These are phyloP conservation scores for Sclerotinia minor DNA, from an alignment of 2,329 filamentous ascomycete genomes.

Conservation along the genomic window DNA sequence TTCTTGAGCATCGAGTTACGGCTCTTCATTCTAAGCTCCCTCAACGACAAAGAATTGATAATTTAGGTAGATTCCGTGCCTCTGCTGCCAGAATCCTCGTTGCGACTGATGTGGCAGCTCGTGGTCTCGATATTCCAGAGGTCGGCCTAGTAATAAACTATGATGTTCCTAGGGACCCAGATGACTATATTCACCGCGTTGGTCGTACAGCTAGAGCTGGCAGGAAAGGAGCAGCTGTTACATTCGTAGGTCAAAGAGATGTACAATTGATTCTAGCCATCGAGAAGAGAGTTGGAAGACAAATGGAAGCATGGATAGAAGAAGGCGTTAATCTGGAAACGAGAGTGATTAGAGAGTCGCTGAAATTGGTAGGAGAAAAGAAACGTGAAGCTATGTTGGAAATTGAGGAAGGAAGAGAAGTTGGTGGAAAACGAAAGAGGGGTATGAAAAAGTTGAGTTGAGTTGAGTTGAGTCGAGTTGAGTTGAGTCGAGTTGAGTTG, in stretches of 20 bases:
- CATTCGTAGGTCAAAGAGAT: conserved; percentile 89
- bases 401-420: conserved; percentile 89
- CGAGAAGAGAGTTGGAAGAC: conserved; percentile 74
- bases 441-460: conserved; percentile 53
- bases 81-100: conserved; percentile 85
- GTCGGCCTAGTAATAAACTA: conserved; percentile 92
- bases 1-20: conserved; percentile 86
- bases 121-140: conserved; percentile 93
- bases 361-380: conserved; percentile 90
- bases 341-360: conserved; percentile 76
- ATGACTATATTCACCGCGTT: conserved; percentile 96
- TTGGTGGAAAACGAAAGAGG: conserved; percentile 77
- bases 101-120: conserved; percentile 90
- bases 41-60: conserved; percentile 81
- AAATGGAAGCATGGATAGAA: conserved; percentile 83
- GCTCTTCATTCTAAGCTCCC: conserved; percentile 84
- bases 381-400: conserved; percentile 88
- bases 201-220: conserved; percentile 94
- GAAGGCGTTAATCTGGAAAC: conserved; percentile 94
- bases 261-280: conserved; percentile 89
- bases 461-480: conserved; percentile 42
- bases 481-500: conserved; percentile 40
- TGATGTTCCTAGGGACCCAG: conserved; percentile 91
- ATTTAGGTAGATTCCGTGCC: conserved; percentile 88
- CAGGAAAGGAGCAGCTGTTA: conserved; percentile 76